Evolutionary conservation across 768 basidiomycete species (phyloP).

Genomic region (Lentinula sp.): DNA sequence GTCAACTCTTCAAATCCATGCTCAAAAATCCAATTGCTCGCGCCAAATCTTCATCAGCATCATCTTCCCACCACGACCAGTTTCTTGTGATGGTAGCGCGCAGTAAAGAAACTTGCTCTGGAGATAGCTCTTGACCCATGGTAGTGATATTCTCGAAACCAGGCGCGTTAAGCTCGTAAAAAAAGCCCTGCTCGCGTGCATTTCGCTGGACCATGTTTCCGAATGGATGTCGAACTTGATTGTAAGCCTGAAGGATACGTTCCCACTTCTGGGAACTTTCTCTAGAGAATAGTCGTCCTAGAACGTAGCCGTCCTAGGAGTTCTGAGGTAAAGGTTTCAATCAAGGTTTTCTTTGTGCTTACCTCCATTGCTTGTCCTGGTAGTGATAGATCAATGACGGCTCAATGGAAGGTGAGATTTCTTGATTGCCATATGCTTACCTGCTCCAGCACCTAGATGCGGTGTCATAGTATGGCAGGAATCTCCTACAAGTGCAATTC

Average conservation of each 20-base stretch:
- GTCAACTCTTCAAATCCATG: neutral
- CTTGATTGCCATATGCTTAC: neutral
- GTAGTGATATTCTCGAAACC: conserved; percentile 7
- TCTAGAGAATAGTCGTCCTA: conserved; percentile 18
- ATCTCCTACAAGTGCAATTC: conserved; percentile 30
- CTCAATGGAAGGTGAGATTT: no score
- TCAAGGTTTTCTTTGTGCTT: neutral
- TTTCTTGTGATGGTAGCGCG: neutral
- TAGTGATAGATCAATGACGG: no score
- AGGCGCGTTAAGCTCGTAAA: conserved; percentile 7
- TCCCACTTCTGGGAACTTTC: conserved; percentile 10
- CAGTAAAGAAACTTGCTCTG: neutral
- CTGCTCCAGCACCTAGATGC: conserved; percentile 17
- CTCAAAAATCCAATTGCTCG: neutral
- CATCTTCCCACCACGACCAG: conserved; percentile 4
- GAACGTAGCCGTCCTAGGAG: conserved; percentile 29
- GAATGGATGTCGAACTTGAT: conserved; percentile 24
- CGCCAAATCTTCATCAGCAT: neutral
- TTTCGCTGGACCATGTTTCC: conserved; percentile 6
- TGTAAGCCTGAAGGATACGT: conserved; percentile 20
- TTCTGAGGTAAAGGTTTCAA: neutral
- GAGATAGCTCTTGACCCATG: neutral
- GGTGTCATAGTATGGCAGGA: conserved; percentile 22
- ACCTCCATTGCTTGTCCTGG: conserved; percentile 23
- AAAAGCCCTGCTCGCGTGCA: conserved; percentile 4